Evolutionary conservation across 2,329 filamentous ascomycete genomes (phyloP).

Genomic region (Paracamarosporium sp.): DNA sequence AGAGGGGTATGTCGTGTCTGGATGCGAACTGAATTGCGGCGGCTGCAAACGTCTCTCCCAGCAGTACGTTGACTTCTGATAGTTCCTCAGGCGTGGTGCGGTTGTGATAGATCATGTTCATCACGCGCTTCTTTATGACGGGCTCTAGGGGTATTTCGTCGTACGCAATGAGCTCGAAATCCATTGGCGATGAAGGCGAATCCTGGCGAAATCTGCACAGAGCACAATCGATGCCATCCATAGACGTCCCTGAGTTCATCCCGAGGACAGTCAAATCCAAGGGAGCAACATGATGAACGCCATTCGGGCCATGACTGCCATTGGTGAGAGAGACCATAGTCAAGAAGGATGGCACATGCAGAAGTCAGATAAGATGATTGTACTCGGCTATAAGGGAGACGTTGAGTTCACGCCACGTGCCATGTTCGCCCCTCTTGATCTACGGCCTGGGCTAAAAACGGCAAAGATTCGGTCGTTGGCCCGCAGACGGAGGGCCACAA

Average conservation of each 20-base stretch:
- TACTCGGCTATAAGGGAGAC: neutral
- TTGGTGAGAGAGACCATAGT: neutral
- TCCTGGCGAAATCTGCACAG: slow-evolving; percentile 63
- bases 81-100: slow-evolving; percentile 62
- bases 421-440: neutral
- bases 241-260: slow-evolving; percentile 62
- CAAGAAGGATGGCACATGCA: neutral
- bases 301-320: neutral
- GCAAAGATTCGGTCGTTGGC: too few species aligned
- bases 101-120: slow-evolving; percentile 66
- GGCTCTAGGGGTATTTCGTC: slow-evolving; percentile 62
- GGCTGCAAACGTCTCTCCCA: slow-evolving; percentile 64
- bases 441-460: too few species aligned
- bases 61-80: slow-evolving; percentile 64
- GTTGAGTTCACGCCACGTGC: neutral
- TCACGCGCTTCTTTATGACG: slow-evolving; percentile 63
- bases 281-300: slow-evolving; percentile 22
- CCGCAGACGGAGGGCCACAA: too few species aligned
- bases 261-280: slow-evolving; percentile 62
- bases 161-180: slow-evolving; percentile 65
- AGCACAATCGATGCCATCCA: slow-evolving; percentile 66
- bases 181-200: slow-evolving; percentile 59
- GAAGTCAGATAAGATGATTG: neutral
- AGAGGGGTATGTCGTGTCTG: slow-evolving; percentile 51
- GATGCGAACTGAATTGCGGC: slow-evolving; percentile 59